A percentile compares a stretch with the other conserved stretches of the same genome.
Conservation (phyloP, 108 stramenopile species). For the Tribonema minus region DNA sequence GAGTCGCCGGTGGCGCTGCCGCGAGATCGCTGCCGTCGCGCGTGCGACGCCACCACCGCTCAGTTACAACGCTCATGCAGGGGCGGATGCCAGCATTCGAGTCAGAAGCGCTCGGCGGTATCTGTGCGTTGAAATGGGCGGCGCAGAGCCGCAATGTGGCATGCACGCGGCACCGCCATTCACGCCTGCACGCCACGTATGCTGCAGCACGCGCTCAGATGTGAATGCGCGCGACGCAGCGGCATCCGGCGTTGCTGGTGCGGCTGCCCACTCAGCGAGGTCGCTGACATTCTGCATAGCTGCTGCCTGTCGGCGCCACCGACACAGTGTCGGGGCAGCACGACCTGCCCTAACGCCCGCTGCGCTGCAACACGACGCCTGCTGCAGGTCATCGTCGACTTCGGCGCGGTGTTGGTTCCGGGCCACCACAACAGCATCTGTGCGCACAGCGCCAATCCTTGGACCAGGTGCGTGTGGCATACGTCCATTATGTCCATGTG, state of each 20-base stretch:
- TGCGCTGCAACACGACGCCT: neutral
- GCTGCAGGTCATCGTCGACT: neutral
- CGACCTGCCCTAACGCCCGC: neutral
- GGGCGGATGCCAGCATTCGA: too few species aligned
- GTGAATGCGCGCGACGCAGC: neutral
- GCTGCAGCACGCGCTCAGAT: too few species aligned
- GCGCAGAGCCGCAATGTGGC: too few species aligned
- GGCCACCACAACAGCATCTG: neutral
- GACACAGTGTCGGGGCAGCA: neutral
- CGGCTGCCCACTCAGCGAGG: neutral
- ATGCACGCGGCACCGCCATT: too few species aligned
- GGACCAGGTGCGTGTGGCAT: neutral
- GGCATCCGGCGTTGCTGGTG: neutral
- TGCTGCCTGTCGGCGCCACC: neutral
- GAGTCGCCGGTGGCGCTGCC: neutral
- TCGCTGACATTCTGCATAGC: neutral
- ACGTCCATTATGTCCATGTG: too few species aligned
- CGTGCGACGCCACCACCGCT: neutral
- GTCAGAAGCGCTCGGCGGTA: too few species aligned
- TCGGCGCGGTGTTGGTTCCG: neutral
- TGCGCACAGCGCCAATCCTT: neutral
- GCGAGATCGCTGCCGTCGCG: neutral
- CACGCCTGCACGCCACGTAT: too few species aligned
- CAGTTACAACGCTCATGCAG: too few species aligned
- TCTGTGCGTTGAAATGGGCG: too few species aligned